Percentiles rank a stretch among this genome's conserved stretches.
These are phyloP conservation scores for Cryphonectria radicalis DNA, from an alignment of 2,329 filamentous ascomycete genomes.

Conservation along the genomic window DNA sequence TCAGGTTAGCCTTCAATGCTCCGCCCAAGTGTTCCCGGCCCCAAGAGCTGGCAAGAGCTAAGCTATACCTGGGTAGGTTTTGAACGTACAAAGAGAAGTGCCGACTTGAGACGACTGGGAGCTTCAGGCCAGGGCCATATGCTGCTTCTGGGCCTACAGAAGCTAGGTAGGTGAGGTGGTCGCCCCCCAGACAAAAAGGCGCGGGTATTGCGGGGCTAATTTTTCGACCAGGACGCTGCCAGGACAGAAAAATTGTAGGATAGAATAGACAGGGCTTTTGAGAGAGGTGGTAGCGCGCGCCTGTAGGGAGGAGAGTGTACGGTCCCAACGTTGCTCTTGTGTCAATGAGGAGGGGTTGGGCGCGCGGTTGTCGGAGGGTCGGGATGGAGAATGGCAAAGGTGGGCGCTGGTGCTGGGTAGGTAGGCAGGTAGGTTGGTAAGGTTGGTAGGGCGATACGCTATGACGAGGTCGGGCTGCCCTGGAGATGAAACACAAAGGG, in stretches of 20 bases:
- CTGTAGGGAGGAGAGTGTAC: slow-evolving; percentile 5
- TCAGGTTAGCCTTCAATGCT: slow-evolving; percentile 25
- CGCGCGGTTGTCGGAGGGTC: slow-evolving; percentile 25
- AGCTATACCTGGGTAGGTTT: slow-evolving; percentile 20
- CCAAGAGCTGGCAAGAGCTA: slow-evolving; percentile 17
- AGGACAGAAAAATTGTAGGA: neutral
- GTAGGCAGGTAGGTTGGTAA: slow-evolving; percentile 5
- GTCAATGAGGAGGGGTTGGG: slow-evolving; percentile 21
- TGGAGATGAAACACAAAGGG: slow-evolving; percentile 14
- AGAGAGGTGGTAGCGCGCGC: neutral
- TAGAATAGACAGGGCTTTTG: neutral
- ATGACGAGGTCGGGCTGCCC: slow-evolving; percentile 23
- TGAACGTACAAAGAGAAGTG: slow-evolving; percentile 26
- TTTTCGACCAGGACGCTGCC: neutral
- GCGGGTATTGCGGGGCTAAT: neutral
- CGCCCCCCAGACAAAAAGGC: neutral
- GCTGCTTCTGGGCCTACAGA: slow-evolving; percentile 7
- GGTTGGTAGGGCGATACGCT: slow-evolving; percentile 4
- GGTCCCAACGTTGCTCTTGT: slow-evolving; percentile 11
- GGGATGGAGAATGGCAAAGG: slow-evolving; percentile 16
- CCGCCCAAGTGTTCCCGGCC: slow-evolving; percentile 1
- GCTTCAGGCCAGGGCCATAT: slow-evolving; percentile 19
- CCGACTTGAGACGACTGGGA: slow-evolving; percentile 18
- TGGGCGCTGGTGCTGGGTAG: slow-evolving; percentile 14
- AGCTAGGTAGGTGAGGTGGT: neutral